Evolutionary conservation across 768 basidiomycete genomes (phyloP), one percentile per base, ranked within the genome.

Genomic region (Piloderma croceum): DNA sequence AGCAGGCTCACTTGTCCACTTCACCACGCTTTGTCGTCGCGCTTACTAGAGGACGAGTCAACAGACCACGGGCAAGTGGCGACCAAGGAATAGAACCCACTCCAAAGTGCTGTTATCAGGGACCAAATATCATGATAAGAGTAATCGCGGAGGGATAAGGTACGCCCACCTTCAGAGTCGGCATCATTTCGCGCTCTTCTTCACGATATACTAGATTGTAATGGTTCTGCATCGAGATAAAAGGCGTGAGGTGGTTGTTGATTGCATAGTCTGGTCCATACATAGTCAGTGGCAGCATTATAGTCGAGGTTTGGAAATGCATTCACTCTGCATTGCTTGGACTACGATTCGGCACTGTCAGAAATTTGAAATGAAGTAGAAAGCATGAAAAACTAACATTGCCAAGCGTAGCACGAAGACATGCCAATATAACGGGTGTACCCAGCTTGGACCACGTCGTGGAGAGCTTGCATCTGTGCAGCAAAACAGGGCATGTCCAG

Each of bases 361-460:
- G 25, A 27, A 34, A 21, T 38, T n/a, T 17, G 5, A 24, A 20
- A 34, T 22, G 13, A n/a, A 15, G 6, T 34, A 29, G 21, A 24
- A 34, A 34, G 25, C 6, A 15, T 38, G 19, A 13, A 23, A 11
- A 3, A 21, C 60, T 46, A 38, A 61, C 65, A 65, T 24, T 68
- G 67, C 31, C 61, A 69, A 19, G 68, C 63, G 56, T 56, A 64
- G 37, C 67, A 69, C 36, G 63, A 65, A 41, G 61, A 60, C 59
- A 65, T 66, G 29, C 69, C 70, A 23, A 71, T 68, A 48, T 70
- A 73, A 18, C 70, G 62, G 15, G 67, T 73, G 24, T 69, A 63
- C 5, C 73, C 73, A 3, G 63, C 62, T 44, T 70, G 59, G 12
- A 74, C 70, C 11, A 71, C 62, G 43, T 71, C 73, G 40, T 75